Percentiles rank a stretch among this genome's conserved stretches.
Conservation (phyloP, 1,139 yeast genomes). For the Kurtzmaniella natalensis region DNA sequence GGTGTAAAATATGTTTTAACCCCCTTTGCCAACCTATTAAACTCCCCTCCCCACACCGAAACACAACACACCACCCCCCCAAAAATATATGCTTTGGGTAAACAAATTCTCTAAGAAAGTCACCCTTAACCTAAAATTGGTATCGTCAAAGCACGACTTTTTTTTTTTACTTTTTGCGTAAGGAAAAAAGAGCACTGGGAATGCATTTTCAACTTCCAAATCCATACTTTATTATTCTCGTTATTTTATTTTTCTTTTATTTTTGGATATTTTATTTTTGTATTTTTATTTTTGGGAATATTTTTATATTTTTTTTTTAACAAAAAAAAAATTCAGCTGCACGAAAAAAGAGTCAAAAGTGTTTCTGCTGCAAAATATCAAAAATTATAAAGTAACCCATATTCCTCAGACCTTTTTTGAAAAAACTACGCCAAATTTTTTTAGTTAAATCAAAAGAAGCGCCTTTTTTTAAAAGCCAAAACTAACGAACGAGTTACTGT, state of each 20-base stretch:
- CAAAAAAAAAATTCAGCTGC: no score
- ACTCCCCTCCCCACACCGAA: no score
- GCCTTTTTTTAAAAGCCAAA: constrained; percentile 1
- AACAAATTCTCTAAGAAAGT: not conserved
- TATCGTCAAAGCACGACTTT: constrained; percentile 4
- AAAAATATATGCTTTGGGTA: not conserved
- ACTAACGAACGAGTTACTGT: constrained; percentile 3
- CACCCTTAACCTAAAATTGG: not conserved
- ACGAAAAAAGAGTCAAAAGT: constrained; percentile 1
- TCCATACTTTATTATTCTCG: no score
- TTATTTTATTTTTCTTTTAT: no score
- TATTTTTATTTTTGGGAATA: not conserved
- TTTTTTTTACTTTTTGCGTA: no score
- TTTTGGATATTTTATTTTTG: no score
- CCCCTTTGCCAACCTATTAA: no score
- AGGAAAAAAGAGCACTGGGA: no score
- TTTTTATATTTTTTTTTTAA: constrained; percentile 2
- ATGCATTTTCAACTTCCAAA: no score
- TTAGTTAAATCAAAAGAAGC: not conserved
- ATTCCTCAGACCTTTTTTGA: constrained; percentile 1
- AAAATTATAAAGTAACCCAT: constrained; percentile 2
- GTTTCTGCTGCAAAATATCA: constrained; percentile 1
- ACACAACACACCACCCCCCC: no score
- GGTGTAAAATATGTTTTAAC: no score
- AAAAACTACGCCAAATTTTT: constrained; percentile 1